These are phyloP conservation scores for Naganishia onofrii DNA, from an alignment of 768 basidiomycete genomes.

Conservation along the genomic window DNA sequence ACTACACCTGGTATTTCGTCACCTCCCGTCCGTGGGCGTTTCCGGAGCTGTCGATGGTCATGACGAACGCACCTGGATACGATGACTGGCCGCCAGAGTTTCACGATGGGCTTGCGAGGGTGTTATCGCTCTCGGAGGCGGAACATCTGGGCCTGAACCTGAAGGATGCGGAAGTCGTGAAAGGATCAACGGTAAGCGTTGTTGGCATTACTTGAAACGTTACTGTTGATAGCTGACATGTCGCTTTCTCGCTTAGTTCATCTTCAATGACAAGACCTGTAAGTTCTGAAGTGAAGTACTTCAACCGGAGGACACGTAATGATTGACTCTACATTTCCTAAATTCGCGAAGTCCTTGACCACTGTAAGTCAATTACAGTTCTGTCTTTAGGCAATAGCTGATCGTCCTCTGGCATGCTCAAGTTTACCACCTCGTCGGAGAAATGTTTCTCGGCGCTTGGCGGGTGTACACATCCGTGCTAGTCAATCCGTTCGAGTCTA, in stretches of 20 bases:
- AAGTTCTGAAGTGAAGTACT: conserved; percentile 26
- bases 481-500: conserved; percentile 25
- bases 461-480: conserved; percentile 36
- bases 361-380: conserved; percentile 30
- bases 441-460: conserved; percentile 41
- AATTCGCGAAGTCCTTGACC: conserved; percentile 31
- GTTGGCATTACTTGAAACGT: not conserved
- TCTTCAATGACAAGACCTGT: conserved; percentile 41
- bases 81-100: conserved; percentile 6
- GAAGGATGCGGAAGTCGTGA: conserved; percentile 26
- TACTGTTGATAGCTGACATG: not conserved
- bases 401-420: not conserved
- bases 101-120: conserved; percentile 24
- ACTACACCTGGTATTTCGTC: conserved; percentile 37
- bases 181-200: conserved; percentile 33
- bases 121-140: conserved; percentile 28
- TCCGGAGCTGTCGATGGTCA: conserved; percentile 29
- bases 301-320: no score
- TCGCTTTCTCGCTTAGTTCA: conserved; percentile 26
- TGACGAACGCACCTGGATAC: conserved; percentile 7
- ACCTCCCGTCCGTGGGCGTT: conserved; percentile 38
- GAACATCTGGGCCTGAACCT: conserved; percentile 29
- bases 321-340: not conserved
- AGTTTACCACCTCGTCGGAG: conserved; percentile 44
- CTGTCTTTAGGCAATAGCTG: not conserved